Conservation (phyloP, 2,329 filamentous ascomycete species). For the Pseudocercospora eumusae region DNA sequence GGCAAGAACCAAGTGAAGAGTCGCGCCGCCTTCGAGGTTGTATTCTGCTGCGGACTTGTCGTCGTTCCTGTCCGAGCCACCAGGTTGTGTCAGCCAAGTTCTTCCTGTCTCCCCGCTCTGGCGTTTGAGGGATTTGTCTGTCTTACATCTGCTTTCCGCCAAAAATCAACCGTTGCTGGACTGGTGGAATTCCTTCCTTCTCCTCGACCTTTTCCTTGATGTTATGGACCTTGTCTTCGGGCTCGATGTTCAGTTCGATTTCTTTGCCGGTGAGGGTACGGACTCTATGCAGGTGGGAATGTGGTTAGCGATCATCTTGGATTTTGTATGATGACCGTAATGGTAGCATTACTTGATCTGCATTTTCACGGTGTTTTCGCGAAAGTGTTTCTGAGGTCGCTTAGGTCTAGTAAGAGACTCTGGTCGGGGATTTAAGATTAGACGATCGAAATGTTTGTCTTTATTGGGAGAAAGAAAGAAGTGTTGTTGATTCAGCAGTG, state of each 20-base stretch:
- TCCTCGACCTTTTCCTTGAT: constrained; percentile 99
- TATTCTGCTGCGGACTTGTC: constrained; percentile 93
- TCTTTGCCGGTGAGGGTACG: constrained; percentile 97
- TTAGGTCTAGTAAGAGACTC: background rate
- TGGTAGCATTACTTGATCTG: constrained; percentile 17
- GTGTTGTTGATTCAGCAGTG: constrained; percentile 3
- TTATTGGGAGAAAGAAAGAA: background rate
- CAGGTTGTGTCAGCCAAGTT: background rate
- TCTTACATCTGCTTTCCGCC: constrained; percentile 94
- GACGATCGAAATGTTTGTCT: background rate
- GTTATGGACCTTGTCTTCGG: constrained; percentile 87
- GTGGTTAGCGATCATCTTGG: background rate
- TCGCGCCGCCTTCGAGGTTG: constrained; percentile 85
- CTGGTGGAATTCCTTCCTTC: constrained; percentile 96
- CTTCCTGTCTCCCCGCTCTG: background rate
- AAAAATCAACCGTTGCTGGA: constrained; percentile 93
- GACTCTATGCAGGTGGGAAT: constrained; percentile 61
- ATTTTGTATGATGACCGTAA: background rate
- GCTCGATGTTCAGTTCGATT: constrained; percentile 97
- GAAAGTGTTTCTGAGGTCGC: background rate
- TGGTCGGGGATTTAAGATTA: background rate
- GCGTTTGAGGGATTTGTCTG: background rate
- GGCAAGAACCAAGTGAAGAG: constrained; percentile 91
- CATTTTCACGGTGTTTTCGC: constrained; percentile 10
- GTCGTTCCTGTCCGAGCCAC: constrained; percentile 68